A percentile compares a stretch with the other conserved stretches of the same genome.
Evolutionary conservation across 805 yeast species (phyloP).

Genomic region (Metschnikowia baotianmanensis): DNA sequence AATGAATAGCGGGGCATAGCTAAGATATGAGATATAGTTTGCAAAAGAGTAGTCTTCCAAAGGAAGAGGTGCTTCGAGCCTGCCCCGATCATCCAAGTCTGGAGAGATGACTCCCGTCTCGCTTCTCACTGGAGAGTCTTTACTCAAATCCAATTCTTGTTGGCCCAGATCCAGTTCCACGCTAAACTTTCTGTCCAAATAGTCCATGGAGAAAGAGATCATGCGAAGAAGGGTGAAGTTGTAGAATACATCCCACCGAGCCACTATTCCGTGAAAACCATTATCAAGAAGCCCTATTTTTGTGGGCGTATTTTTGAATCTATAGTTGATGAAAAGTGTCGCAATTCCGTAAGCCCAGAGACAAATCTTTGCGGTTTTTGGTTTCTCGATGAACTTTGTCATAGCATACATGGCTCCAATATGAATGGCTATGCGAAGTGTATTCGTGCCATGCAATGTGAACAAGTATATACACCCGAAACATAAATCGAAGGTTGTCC

Average conservation of each 20-base stretch:
- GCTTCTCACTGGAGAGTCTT: not conserved
- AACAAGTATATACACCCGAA: slow-evolving; percentile 69
- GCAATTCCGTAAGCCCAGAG: slow-evolving; percentile 83
- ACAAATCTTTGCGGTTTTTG: slow-evolving; percentile 38
- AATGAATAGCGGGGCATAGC: slow-evolving; percentile 85
- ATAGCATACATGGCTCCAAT: slow-evolving; percentile 52
- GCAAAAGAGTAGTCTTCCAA: slow-evolving; percentile 55
- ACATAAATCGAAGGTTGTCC: slow-evolving; percentile 64
- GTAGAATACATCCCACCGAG: slow-evolving; percentile 94
- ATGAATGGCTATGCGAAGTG: slow-evolving; percentile 59
- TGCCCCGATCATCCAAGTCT: slow-evolving; percentile 53
- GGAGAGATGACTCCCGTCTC: slow-evolving; percentile 6
- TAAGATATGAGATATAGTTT: slow-evolving; percentile 72
- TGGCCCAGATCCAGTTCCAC: no score
- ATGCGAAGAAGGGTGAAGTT: slow-evolving; percentile 85
- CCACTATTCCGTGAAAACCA: slow-evolving; percentile 69
- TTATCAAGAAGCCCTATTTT: slow-evolving; percentile 59
- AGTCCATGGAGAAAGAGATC: slow-evolving; percentile 82
- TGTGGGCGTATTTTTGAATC: slow-evolving; percentile 51
- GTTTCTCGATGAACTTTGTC: slow-evolving; percentile 35
- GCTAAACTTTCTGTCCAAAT: slow-evolving; percentile 42
- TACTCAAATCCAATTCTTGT: slow-evolving; percentile 1
- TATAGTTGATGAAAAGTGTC: slow-evolving; percentile 75
- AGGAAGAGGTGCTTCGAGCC: slow-evolving; percentile 64
- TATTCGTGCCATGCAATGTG: slow-evolving; percentile 79